Evolutionary conservation across 2,329 filamentous ascomycete species (phyloP), one percentile per base, ranked within the genome.

Genomic region (Cladosporium halotolerans): DNA sequence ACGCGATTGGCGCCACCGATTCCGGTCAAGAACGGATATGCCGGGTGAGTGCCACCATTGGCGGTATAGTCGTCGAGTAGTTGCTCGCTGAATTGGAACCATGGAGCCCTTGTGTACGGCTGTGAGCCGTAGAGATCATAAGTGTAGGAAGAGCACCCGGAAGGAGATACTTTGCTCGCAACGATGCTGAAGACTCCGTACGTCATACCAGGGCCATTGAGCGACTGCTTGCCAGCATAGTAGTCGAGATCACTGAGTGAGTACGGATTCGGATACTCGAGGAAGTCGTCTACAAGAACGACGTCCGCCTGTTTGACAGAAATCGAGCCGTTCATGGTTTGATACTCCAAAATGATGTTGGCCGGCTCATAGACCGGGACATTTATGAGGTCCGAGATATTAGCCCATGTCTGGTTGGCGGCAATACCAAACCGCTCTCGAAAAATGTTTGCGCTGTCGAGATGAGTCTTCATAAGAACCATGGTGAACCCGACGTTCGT

Each of bases 71-170:
- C 74, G 61, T 88, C 85, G 16, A 81, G 66, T 44, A 84, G 71
- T 64, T 88, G 84, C 61, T 88, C 85, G 0, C 83, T 86, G 66
- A 85, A 83, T 58, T 86, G 83, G 67, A 81, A 86, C 76, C 82
- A 88, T 0, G 85, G 85, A 0, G 77, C 80, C 13, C 85, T 76
- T 0, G 79, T 71, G 60, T 88, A 88, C 0, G 84, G 84, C 28
- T 80, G 73, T 31, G 78, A 80, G 0, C 80, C 80, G 57, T 83
- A 81, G 14, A 86, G 73, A 6, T 80, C 77, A 63, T 88, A 88
- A 0, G 84, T 87, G 63, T 82, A 86, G 3, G 80, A 78, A 1
- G 83, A 81, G 65, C 85, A 88, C 2, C 85, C 85, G 2, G 82
- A 84, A 2, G 78, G 79, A 1, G 81, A 83, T 9, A 86, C 73